phyloP scores from a whole-genome alignment of 371 early-diverging fungal genomes.

The Chytridiales sp. region DNA sequence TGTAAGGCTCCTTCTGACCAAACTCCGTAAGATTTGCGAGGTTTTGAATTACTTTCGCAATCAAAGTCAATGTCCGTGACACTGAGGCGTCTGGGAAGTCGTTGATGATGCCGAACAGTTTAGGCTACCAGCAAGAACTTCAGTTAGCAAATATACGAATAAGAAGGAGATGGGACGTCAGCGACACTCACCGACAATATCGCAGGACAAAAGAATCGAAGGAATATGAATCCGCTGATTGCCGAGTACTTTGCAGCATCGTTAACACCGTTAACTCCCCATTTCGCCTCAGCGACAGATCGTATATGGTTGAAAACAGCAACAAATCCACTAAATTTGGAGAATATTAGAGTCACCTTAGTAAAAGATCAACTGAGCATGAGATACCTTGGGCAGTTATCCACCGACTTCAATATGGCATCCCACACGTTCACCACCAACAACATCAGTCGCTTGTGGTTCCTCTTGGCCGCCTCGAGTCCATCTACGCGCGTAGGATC shows the following conservation, averaged over 20 bases:
- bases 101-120: slow-evolving; percentile 63
- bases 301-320: slow-evolving; percentile 36
- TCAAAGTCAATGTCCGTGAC: slow-evolving; percentile 70
- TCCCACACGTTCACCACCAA: slow-evolving; percentile 37
- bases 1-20: slow-evolving; percentile 76
- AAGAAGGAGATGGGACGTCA: background rate
- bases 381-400: slow-evolving; percentile 32
- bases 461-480: slow-evolving; percentile 29
- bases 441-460: slow-evolving; percentile 26
- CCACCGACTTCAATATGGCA: slow-evolving; percentile 30
- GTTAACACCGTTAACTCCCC: slow-evolving; percentile 14
- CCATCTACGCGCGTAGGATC: slow-evolving; percentile 36
- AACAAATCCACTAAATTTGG: slow-evolving; percentile 24
- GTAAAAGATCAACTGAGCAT: background rate
- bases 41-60: slow-evolving; percentile 81
- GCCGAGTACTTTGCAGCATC: slow-evolving; percentile 33
- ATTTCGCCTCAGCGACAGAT: slow-evolving; percentile 18
- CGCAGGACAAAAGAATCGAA: slow-evolving; percentile 82
- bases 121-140: too few relatives aligned
- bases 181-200: slow-evolving; percentile 57
- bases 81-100: slow-evolving; percentile 62
- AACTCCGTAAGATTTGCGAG: slow-evolving; percentile 73
- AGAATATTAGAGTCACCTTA: background rate
- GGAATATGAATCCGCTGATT: slow-evolving; percentile 73
- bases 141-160: background rate